phyloP scores from a whole-genome alignment of 768 basidiomycete species.

The Mycena pura region DNA sequence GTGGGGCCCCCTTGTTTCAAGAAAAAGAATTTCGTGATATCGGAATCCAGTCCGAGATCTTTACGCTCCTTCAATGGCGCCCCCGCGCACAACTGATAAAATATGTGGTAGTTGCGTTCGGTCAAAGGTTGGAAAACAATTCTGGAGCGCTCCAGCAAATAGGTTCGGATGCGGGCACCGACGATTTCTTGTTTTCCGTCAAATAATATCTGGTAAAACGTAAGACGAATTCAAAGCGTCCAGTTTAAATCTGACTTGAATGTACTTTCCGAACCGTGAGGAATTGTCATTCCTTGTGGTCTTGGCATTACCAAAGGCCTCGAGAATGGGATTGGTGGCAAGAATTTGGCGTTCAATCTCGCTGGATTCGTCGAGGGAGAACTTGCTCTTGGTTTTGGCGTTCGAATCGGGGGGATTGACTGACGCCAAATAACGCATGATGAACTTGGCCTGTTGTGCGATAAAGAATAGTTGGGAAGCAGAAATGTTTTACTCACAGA shows the following conservation, averaged over 20 bases:
- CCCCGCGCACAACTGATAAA: slow-evolving; percentile 98
- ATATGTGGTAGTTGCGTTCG: slow-evolving; percentile 99
- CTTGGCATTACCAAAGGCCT: slow-evolving; percentile 99
- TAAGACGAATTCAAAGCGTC: slow-evolving; percentile 14
- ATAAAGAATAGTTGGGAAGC: slow-evolving; percentile 7
- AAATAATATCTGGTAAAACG: slow-evolving; percentile 80
- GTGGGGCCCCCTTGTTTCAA: slow-evolving; percentile 91
- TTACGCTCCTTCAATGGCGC: slow-evolving; percentile 95
- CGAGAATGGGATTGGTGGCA: slow-evolving; percentile 99
- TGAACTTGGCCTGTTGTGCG: slow-evolving; percentile 84
- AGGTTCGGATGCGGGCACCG: slow-evolving; percentile 98
- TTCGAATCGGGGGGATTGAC: slow-evolving; percentile 83
- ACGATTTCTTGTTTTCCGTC: slow-evolving; percentile 96
- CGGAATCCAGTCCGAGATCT: slow-evolving; percentile 88
- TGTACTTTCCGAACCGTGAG: slow-evolving; percentile 99
- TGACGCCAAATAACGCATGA: slow-evolving; percentile 98
- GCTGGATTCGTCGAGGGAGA: slow-evolving; percentile 83
- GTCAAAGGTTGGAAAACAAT: slow-evolving; percentile 97
- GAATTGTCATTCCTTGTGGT: slow-evolving; percentile 99
- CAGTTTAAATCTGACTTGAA: slow-evolving; percentile 75
- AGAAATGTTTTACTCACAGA: slow-evolving; percentile 61
- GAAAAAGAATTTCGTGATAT: slow-evolving; percentile 88
- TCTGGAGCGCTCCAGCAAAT: slow-evolving; percentile 95
- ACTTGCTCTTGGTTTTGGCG: slow-evolving; percentile 69
- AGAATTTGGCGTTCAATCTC: slow-evolving; percentile 98